Base-by-base conservation (phyloP, 805 yeast genomes). In the Starmerella potacharoeniae region DNA sequence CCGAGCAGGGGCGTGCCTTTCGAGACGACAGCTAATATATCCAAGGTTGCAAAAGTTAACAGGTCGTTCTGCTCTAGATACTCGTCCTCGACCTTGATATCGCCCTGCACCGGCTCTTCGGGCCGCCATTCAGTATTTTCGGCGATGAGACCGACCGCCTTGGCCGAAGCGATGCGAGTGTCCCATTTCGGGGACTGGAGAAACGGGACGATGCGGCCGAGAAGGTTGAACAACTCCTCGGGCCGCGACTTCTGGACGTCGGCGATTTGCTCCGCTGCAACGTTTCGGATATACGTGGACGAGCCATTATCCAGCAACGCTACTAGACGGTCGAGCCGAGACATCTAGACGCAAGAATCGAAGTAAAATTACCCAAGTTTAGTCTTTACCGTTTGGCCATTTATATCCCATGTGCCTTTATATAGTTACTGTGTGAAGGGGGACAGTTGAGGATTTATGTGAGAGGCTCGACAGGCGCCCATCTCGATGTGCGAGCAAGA, bases 201-300 rank as follows among this genome's bases (percentile, higher is more conserved):
- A 67, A 82, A 93, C 0, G 99, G 97, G 63, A 89, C 87, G 1
- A 93, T 95, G 56, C 97, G 76, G 14, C 95, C 87, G 36, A 93
- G 71, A 43, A 93, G 72, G 55, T 84, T 84, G 52, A 88, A 75
- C 22, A 86, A 80, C 64, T 93, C 97, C 65, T 91, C 97, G 0
- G 97, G 96, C 65, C 93, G 97, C 44, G 85, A 84, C 68, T 85
- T 85, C 31, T 96, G 97, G 40, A 95, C 76, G 62, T 91, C 97
- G 5, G 96, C 87, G 61, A 93, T 75, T 71, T 93, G 99, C 65
- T 91, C 96, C 2, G 97, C 97, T 1, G 98, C 99, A 9, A 96
- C 87, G 65, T 87, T 88, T 61, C 97, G 78, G 45, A 93, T 93
- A 67, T 88, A 85, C 41, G 86, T 86, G 5, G 97, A 88, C 11